Evolutionary conservation across 2,329 filamentous ascomycete species (phyloP), one percentile per base, ranked within the genome.

Genomic region (Exophiala dermatitidis): DNA sequence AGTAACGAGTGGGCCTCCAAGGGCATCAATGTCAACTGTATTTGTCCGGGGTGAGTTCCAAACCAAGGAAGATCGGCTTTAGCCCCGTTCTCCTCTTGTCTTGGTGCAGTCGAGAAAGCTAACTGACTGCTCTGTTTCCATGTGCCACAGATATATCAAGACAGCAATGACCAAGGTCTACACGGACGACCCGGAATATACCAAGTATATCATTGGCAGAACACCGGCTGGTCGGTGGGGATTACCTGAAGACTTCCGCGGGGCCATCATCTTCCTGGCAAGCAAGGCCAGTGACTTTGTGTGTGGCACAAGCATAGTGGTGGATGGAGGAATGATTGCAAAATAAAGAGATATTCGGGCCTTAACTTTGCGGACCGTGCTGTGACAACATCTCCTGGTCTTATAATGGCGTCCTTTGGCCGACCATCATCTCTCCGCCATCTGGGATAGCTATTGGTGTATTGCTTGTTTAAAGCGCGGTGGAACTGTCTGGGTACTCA

Each of bases 141-240:
- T 42, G 37, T 38, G 10, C 8, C 34, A 29, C 33, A 90, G 90
- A 0, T 95, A 95, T 69, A 87, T 95, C 62, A 86, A 80, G 49
- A 95, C 89, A 8, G 89, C 95, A 53, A 95, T 95, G 90, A 95
- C 95, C 68, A 78, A 77, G 60, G 89, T 88, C 2, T 71, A 95
- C 64, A 79, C 93, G 38, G 79, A 83, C 46, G 83, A 95, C 69
- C 69, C 78, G 62, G 79, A 78, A 61, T 74, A 89, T 36, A 77
- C 85, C 54, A 79, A 76, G 56, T 84, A 84, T 64, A 95, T 95
- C 62, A 78, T 86, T 64, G 82, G 81, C 28, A 74, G 89, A 52
- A 95, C 95, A 63, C 90, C 90, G 0, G 87, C 87, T 1, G 88
- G 86, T 0, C 74, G 88, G 62, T 95, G 90, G 89, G 89, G 88